Base-by-base conservation (phyloP, 23 red algal genomes). In the Agarophyton chilense region DNA sequence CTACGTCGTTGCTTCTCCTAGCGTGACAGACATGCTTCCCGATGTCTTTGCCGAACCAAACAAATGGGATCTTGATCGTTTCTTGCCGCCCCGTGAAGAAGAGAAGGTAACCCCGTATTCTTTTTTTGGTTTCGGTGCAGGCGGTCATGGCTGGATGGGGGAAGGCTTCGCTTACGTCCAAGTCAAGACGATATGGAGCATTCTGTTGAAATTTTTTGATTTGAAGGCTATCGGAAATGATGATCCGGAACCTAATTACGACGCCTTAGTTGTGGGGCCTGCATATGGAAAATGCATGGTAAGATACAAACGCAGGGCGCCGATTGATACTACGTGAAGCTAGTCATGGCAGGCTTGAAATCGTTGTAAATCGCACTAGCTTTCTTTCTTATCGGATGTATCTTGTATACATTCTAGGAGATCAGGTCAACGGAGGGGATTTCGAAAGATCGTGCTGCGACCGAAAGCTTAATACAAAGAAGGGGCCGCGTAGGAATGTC, bases 91-190 rank as follows among this genome's bases (percentile, higher is more conserved):
- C 11, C 77, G 97, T 35, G 83, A 81, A 56, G 97, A 99, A 74
- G 97, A 99, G 52, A 93, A 90, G 54, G 52, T 71, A 45, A 89
- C 88, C 57, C 91, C 93, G 36, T 99, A 86, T 72, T 87, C 92
- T 32, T 95, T 92, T 47, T 73, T 99, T 55, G 90, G 89, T 66
- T 99, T 99, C 61, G 97, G 97, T 2, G 93, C 93, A 4, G 97
- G 97, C 62, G 90, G 97, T 8, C 97, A 99, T 82, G 94, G 80
- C 49, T 99, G 97, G 61, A 99, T 99, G 97, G 97, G 97, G 47
- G 97, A 99, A 36, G 85, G 89, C 18, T 99, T 99, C 84, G 97
- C 97, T 18, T 99, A 96, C 81, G 93, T 99, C n/a, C 97, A 99
- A 92, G 93, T 99, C 45, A 99, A 99, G 87, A 95, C 97, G 33